These are phyloP conservation scores for Pogostemon cablin DNA, from an alignment of 257 asterid species.

Conservation along the genomic window DNA sequence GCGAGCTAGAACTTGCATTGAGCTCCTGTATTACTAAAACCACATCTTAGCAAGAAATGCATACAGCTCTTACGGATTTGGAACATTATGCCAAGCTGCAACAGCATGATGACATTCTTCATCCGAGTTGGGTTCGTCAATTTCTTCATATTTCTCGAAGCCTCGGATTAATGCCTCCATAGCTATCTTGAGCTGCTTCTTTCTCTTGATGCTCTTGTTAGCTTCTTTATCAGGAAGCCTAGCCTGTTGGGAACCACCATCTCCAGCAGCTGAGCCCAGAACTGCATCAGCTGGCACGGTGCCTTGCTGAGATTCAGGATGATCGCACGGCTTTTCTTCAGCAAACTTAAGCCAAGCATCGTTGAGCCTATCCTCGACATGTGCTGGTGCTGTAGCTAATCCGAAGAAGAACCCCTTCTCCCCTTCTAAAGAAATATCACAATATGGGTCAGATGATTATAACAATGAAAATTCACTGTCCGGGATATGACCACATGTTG, in stretches of 20 bases:
- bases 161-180: slow-evolving; percentile 96
- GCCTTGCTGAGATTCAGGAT: slow-evolving; percentile 49
- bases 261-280: slow-evolving; percentile 60
- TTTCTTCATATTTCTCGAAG: slow-evolving; percentile 66
- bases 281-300: slow-evolving; percentile 65
- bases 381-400: slow-evolving; percentile 97
- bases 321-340: slow-evolving; percentile 63
- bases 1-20: background rate
- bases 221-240: slow-evolving; percentile 44
- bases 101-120: slow-evolving; percentile 82
- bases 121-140: slow-evolving; percentile 53
- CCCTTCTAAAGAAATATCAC: slow-evolving; percentile 46
- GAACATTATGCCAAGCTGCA: slow-evolving; percentile 98
- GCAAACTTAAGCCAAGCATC: slow-evolving; percentile 99
- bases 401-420: slow-evolving; percentile 84
- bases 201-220: slow-evolving; percentile 58
- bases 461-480: no score
- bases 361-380: slow-evolving; percentile 88
- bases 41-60: slow-evolving; percentile 4
- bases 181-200: slow-evolving; percentile 66
- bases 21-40: slow-evolving; percentile 9
- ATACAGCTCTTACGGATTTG: slow-evolving; percentile 75
- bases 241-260: slow-evolving; percentile 79
- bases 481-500: no score
- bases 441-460: background rate